Conservation (phyloP, 139 green algal genomes). For the Chlamydomonas incerta region DNA sequence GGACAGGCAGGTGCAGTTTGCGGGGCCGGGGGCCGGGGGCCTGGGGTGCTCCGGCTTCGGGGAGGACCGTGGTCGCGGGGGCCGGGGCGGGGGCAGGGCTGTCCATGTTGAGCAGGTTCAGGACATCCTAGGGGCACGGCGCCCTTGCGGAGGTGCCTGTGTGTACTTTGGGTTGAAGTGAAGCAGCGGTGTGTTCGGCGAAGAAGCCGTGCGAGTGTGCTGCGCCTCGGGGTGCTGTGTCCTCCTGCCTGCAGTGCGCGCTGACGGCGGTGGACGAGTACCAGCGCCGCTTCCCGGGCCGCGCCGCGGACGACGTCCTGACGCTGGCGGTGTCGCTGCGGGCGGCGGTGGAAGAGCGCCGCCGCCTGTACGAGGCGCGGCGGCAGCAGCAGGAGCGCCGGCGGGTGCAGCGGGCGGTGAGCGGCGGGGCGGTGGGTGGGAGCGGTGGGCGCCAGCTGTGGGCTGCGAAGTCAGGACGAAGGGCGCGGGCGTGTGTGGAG, state of each 20-base stretch:
- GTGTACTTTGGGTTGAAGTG: no score
- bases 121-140: no score
- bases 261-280: slow-evolving; percentile 46
- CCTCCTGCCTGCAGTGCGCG: slow-evolving; percentile 54
- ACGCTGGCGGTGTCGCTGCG: slow-evolving; percentile 42
- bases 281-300: slow-evolving; percentile 40
- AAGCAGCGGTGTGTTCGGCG: no score
- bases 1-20: no score
- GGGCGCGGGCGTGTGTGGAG: not conserved
- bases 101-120: no score
- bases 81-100: not conserved
- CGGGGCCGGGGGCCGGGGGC: no score
- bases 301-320: slow-evolving; percentile 26
- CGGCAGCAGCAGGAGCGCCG: slow-evolving; percentile 39
- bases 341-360: not conserved
- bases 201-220: no score
- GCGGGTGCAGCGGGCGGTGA: slow-evolving; percentile 6
- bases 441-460: not conserved
- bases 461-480: not conserved
- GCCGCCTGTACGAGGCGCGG: not conserved
- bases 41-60: not conserved
- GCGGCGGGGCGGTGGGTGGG: not conserved
- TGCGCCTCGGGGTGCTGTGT: no score
- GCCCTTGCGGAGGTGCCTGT: no score
- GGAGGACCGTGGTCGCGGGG: not conserved